Evolutionary conservation across 257 asterid genomes (phyloP).

Genomic region (Ophiorrhiza pumila): DNA sequence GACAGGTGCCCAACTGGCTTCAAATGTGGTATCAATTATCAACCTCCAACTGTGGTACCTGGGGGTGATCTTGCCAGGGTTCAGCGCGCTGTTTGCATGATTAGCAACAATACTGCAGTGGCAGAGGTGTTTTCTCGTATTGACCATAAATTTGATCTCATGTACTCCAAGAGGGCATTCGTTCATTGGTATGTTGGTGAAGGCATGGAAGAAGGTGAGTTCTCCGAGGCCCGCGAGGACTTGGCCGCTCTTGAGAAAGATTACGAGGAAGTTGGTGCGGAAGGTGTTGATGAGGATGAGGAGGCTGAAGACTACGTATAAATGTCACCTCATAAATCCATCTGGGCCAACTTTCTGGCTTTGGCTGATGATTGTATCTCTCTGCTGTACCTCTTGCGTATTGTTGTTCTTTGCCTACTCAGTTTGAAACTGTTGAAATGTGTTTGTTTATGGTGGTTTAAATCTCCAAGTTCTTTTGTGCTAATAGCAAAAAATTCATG

Average conservation of each 20-base stretch:
- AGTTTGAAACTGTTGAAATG: conserved; percentile 16
- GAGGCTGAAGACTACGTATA: conserved; percentile 59
- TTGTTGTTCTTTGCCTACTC: conserved; percentile 11
- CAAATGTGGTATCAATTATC: conserved; percentile 87
- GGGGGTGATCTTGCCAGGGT: conserved; percentile 93
- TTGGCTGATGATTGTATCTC: conserved; percentile 19
- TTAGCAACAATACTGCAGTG: conserved; percentile 90
- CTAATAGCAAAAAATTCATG: background rate
- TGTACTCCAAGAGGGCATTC: conserved; percentile 88
- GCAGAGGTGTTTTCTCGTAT: conserved; percentile 92
- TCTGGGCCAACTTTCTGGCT: conserved; percentile 12
- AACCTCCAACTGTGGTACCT: conserved; percentile 88
- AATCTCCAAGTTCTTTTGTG: conserved; percentile 7
- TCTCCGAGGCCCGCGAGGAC: conserved; percentile 90
- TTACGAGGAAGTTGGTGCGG: conserved; percentile 91
- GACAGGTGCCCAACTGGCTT: conserved; percentile 94
- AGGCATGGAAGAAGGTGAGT: conserved; percentile 96
- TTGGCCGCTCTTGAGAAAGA: conserved; percentile 85
- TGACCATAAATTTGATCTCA: conserved; percentile 87
- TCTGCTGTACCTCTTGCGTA: conserved; percentile 18
- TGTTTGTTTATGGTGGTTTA: background rate
- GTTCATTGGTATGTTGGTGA: conserved; percentile 96
- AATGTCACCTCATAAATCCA: conserved; percentile 7
- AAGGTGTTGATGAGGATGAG: conserved; percentile 77
- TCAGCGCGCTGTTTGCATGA: conserved; percentile 93